Conservation (phyloP, 805 yeast species). For the Maudiozyma bulderi region DNA sequence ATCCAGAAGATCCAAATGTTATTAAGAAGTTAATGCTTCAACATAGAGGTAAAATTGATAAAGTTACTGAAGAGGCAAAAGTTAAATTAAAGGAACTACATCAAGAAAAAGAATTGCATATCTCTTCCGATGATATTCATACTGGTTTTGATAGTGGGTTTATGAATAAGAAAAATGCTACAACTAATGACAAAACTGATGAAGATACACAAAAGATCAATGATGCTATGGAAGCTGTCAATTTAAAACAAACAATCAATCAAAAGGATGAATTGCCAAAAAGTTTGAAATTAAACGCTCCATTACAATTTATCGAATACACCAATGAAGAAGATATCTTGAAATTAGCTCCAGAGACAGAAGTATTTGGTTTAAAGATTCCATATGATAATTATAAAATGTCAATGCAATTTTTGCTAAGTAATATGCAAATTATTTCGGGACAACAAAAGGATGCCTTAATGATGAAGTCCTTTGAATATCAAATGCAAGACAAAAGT, state of each 20-base stretch:
- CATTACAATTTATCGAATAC: conserved; percentile 22
- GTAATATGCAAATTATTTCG: conserved; percentile 59
- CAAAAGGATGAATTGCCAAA: not conserved
- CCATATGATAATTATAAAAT: conserved; percentile 37
- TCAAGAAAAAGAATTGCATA: conserved; percentile 62
- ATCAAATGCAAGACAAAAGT: conserved; percentile 46
- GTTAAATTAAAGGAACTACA: conserved; percentile 57
- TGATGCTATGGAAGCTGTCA: conserved; percentile 4
- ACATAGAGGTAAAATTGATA: conserved; percentile 65
- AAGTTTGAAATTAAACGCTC: conserved; percentile 1
- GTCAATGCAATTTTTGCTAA: conserved; percentile 43
- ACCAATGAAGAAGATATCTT: conserved; percentile 40
- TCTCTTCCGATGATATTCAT: conserved; percentile 82
- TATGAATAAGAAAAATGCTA: conserved; percentile 43
- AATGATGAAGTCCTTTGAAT: conserved; percentile 85
- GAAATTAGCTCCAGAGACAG: conserved; percentile 53
- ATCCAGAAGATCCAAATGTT: conserved; percentile 32
- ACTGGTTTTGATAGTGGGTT: conserved; percentile 87
- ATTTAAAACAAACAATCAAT: conserved; percentile 1
- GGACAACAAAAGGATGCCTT: conserved; percentile 87
- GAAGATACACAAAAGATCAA: conserved; percentile 7
- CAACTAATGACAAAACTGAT: conserved; percentile 14
- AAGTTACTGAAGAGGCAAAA: conserved; percentile 52
- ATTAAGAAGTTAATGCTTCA: conserved; percentile 32
- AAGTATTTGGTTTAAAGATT: conserved; percentile 47